Percentiles rank a stretch among this genome's conserved stretches.
Evolutionary conservation across 1,284 basidiomycete species (phyloP).

Genomic region (Leccinum griseonigrum): DNA sequence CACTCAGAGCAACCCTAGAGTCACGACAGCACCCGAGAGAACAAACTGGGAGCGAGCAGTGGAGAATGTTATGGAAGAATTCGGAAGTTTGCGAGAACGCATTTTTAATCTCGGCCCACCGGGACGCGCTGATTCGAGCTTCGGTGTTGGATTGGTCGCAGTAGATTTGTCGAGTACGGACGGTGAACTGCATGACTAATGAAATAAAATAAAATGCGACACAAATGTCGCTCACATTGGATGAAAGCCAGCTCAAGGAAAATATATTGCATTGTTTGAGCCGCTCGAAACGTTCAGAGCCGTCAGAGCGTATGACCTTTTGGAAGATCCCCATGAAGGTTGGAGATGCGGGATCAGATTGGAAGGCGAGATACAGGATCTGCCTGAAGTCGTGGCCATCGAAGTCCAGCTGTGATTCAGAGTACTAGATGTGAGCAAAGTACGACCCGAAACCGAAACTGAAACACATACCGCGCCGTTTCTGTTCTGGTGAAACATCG

Average conservation of each 20-base stretch:
- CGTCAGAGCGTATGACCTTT: neutral
- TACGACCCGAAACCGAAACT: neutral
- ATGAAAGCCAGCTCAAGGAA: neutral
- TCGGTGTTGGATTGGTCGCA: neutral
- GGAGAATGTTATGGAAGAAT: neutral
- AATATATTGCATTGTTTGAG: neutral
- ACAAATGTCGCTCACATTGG: neutral
- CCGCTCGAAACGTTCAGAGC: neutral
- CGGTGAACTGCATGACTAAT: neutral
- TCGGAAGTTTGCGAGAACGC: neutral
- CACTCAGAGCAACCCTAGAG: neutral
- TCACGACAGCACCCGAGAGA: neutral
- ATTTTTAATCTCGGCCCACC: neutral
- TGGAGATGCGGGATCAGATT: neutral
- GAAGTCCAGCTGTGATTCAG: neutral
- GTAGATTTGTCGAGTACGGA: neutral
- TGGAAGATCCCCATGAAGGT: neutral
- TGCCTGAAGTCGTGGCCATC: neutral
- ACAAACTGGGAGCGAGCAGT: neutral
- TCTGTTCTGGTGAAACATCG: neutral
- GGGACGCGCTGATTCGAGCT: neutral
- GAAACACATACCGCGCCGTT: neutral
- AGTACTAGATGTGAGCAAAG: neutral
- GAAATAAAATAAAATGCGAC: neutral
- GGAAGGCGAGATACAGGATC: neutral